Evolutionary conservation across 768 basidiomycete genomes (phyloP), one percentile per base, ranked within the genome.

Genomic region (Glaciozyma antarctica): DNA sequence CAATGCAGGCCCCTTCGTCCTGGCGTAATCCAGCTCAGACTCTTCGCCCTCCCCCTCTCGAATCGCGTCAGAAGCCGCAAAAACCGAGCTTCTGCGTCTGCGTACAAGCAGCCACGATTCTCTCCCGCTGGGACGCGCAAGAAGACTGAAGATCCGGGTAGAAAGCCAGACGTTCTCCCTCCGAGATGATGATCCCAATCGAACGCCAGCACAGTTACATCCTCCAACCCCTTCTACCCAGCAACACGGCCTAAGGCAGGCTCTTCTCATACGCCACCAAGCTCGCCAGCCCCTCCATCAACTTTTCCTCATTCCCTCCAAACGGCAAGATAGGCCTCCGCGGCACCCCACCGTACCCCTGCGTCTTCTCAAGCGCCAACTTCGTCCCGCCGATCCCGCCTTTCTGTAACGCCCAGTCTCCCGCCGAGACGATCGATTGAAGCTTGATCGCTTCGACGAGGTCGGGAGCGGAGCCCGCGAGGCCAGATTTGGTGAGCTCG

Each of bases 331-430:
- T 81, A 17, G 92, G 92, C 73, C 81, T 83, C 61, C 91, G 81
- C n/a, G 89, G 85, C 30, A 77, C 73, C 0, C 89, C 90, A 19
- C 90, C 88, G 74, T 91, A 92, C 13, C 89, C 90, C 69, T 58
- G 60, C 58, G 86, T 81, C 73, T 82, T 86, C 75, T 77, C 76
- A 28, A 79, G 66, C 16, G 75, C 75, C 66, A 75, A 76, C 71
- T 78, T 78, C 47, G 75, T 76, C 24, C 76, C 76, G 3, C 70
- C 66, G 48, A 77, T 74, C 43, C 77, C 76, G 24, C 75, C 75
- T 62, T 77, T 77, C 58, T 77, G 75, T 61, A 78, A 74, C 63
- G 74, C 72, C 70, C 75, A 77, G 66, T 79, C 78, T 26, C 76
- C 74, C 13, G 73, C 63, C 13, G 75, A 73, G 6, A 79, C 76